These are phyloP conservation scores for Populus alba DNA, from an alignment of 345 rosid genomes.

Conservation along the genomic window DNA sequence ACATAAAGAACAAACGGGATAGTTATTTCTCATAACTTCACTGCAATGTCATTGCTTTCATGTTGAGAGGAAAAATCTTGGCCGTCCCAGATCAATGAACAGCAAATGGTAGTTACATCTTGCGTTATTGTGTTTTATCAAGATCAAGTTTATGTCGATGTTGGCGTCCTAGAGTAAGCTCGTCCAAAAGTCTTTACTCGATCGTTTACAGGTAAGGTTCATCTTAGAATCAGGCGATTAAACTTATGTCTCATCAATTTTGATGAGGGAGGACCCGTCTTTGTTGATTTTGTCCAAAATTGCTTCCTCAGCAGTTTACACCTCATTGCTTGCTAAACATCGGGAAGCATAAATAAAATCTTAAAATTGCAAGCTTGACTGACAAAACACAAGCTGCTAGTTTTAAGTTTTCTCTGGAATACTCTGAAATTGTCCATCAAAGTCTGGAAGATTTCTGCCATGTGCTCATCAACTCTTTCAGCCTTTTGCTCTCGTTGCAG, in stretches of 20 bases:
- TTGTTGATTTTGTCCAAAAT: not conserved
- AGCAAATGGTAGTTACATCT: not conserved
- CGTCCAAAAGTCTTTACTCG: no score
- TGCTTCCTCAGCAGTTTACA: not conserved
- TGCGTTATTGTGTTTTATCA: no score
- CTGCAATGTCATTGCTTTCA: not conserved
- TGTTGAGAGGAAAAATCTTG: not conserved
- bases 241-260: not conserved
- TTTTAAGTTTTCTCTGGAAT: not conserved
- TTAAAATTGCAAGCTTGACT: not conserved
- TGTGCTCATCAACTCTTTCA: constrained; percentile 38
- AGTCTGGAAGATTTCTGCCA: not conserved
- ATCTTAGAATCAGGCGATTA: no score
- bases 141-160: not conserved
- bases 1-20: not conserved
- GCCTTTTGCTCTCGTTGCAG: constrained; percentile 45
- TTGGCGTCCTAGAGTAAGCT: not conserved
- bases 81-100: not conserved
- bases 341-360: not conserved
- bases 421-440: not conserved
- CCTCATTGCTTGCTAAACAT: not conserved
- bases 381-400: not conserved
- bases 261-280: not conserved
- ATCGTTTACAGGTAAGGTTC: no score
- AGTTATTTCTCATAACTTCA: not conserved